Conservation (phyloP, 345 rosid genomes). For the Camelina sativa region DNA sequence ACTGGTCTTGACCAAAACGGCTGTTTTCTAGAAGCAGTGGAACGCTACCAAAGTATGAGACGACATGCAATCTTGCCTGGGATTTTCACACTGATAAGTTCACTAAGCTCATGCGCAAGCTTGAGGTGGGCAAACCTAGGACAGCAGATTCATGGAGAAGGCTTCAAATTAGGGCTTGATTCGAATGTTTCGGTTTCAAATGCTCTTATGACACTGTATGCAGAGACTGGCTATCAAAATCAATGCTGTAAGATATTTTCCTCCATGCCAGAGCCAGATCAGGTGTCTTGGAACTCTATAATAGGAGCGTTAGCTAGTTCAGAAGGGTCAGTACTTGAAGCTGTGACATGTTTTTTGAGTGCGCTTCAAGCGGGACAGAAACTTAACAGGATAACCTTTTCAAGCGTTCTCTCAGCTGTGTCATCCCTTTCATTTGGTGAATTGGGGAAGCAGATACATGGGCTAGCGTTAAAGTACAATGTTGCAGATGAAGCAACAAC, state of each 20-base stretch:
- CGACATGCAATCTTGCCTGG: slow-evolving; percentile 57
- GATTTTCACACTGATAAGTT: slow-evolving; percentile 72
- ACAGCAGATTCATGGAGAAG: slow-evolving; percentile 72
- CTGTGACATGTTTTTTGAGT: slow-evolving; percentile 57
- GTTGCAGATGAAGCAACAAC: slow-evolving; percentile 55
- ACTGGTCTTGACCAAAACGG: slow-evolving; percentile 86
- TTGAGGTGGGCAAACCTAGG: slow-evolving; percentile 66
- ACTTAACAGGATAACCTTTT: slow-evolving; percentile 71
- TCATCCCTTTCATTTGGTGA: slow-evolving; percentile 59
- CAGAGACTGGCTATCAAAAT: slow-evolving; percentile 57
- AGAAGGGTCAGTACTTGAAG: slow-evolving; percentile 54
- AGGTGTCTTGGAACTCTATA: slow-evolving; percentile 88
- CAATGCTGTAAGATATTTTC: slow-evolving; percentile 64
- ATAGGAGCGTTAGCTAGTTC: slow-evolving; percentile 77
- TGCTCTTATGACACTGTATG: slow-evolving; percentile 75
- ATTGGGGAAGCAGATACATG: slow-evolving; percentile 72
- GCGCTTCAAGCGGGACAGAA: slow-evolving; percentile 70
- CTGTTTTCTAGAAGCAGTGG: slow-evolving; percentile 63
- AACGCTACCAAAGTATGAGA: slow-evolving; percentile 61
- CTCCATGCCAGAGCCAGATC: slow-evolving; percentile 74
- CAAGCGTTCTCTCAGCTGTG: slow-evolving; percentile 67
- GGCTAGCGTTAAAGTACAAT: slow-evolving; percentile 57
- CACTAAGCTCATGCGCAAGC: slow-evolving; percentile 89
- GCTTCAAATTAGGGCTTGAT: slow-evolving; percentile 71
- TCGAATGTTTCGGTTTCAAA: slow-evolving; percentile 86